Percentiles rank a stretch among this genome's conserved stretches.
phyloP scores from a whole-genome alignment of 2,329 filamentous ascomycete species.

The Ceratocystis papillata region DNA sequence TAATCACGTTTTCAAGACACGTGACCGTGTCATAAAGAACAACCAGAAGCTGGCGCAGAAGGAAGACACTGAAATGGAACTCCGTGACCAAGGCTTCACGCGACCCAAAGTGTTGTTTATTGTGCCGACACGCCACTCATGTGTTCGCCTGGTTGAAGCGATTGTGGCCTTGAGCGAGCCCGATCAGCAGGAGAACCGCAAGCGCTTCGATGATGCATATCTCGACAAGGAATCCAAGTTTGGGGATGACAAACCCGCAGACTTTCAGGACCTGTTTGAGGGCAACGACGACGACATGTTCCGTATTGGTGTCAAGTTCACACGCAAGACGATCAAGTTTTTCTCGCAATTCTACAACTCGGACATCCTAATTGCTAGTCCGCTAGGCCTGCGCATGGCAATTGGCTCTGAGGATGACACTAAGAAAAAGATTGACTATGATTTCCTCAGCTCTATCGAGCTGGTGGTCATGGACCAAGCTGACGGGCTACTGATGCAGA shows the following conservation, averaged over 20 bases:
- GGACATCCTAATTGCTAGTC: constrained; percentile 86
- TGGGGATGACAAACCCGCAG: constrained; percentile 63
- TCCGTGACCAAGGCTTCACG: constrained; percentile 90
- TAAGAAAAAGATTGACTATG: constrained; percentile 57
- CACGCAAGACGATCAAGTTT: constrained; percentile 86
- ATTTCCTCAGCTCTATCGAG: constrained; percentile 91
- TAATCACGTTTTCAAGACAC: constrained; percentile 90
- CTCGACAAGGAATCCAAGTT: constrained; percentile 54
- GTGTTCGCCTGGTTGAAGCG: constrained; percentile 63
- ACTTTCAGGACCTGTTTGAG: constrained; percentile 80
- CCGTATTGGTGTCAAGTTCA: constrained; percentile 90
- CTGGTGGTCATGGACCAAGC: constrained; percentile 82
- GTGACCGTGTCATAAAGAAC: constrained; percentile 86
- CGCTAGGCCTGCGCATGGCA: constrained; percentile 78
- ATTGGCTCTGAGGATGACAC: constrained; percentile 65
- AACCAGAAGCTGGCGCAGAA: constrained; percentile 64
- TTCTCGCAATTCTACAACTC: constrained; percentile 94
- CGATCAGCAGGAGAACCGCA: constrained; percentile 90
- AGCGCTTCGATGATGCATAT: constrained; percentile 80
- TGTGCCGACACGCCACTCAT: constrained; percentile 78
- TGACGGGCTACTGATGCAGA: constrained; percentile 91
- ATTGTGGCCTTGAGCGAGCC: constrained; percentile 67
- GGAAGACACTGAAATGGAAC: constrained; percentile 54
- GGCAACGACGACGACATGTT: constrained; percentile 98
- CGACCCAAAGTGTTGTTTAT: constrained; percentile 87